These are phyloP conservation scores for Sporothrix pseudoabietina DNA, from an alignment of 2,329 filamentous ascomycete species.

Conservation along the genomic window DNA sequence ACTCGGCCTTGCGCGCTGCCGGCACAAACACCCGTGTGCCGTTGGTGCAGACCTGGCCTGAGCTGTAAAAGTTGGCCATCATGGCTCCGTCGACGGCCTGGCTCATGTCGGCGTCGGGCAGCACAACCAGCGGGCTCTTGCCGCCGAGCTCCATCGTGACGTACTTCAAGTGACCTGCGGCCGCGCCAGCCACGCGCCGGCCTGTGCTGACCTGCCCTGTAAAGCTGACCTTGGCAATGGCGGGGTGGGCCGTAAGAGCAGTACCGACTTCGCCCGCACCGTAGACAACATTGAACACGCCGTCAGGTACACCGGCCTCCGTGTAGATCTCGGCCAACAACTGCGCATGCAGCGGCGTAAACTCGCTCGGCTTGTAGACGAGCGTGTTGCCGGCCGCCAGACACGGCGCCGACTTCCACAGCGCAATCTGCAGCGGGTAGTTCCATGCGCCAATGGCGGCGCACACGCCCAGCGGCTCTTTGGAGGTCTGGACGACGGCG, in stretches of 20 bases:
- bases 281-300: conserved; percentile 48
- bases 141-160: conserved; percentile 72
- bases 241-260: conserved; percentile 33
- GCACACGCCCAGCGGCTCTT: conserved; percentile 43
- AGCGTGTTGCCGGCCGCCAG: conserved; percentile 50
- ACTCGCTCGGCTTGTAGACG: conserved; percentile 50
- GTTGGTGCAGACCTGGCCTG: conserved; percentile 91
- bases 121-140: conserved; percentile 67
- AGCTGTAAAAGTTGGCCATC: conserved; percentile 93
- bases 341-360: conserved; percentile 45
- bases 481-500: conserved; percentile 46
- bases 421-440: conserved; percentile 43
- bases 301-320: conserved; percentile 49
- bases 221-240: conserved; percentile 67
- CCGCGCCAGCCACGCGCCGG: conserved; percentile 62
- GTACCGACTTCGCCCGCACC: conserved; percentile 44
- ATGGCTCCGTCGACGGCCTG: conserved; percentile 86
- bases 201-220: conserved; percentile 70
- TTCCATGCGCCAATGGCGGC: conserved; percentile 48
- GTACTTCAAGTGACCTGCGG: conserved; percentile 64
- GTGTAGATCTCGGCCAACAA: conserved; percentile 44
- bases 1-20: conserved; percentile 57
- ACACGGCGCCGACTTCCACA: conserved; percentile 48
- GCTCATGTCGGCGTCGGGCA: conserved; percentile 77
- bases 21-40: conserved; percentile 87